Evolutionary conservation across 208 protist species (phyloP), one percentile per base, ranked within the genome.

Genomic region (Borovskyia barvae): DNA sequence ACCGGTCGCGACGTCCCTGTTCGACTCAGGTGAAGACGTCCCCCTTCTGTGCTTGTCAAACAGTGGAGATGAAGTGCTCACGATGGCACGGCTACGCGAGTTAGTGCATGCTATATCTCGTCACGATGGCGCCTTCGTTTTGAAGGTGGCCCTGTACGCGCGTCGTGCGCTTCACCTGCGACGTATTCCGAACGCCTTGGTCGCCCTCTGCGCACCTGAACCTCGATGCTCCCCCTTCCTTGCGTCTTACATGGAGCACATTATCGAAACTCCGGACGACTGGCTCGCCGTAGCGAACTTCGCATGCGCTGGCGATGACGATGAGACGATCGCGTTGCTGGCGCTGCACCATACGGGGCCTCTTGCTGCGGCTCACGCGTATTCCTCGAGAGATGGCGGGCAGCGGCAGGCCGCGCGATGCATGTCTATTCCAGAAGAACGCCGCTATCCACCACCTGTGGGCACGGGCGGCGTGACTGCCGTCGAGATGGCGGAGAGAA

Each of bases 251-350:
- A 85, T 97, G 61, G 63, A 68, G n/a, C 43, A 62, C 24, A 74
- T 87, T 26, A 64, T 98, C 14, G 50, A 74, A 37, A 73, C 98
- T 32, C 96, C 95, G 3, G 87, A 80, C 5, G 97, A 99, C 76
- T 98, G 94, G 95, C 73, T 99, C 33, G 71, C 91, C 0, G 80
- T 97, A n/a, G 90, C 92, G 0, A 80, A 80, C 37, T 87, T 96
- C 30, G 92, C 83, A 1, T 82, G 82, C 65, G 80, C 75, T 32
- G 64, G 70, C 43, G 82, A 88, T 55, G n/a, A n/a, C n/a, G n/a
- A n/a, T n/a, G n/a, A n/a, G n/a, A n/a, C n/a, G n/a, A n/a, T n/a
- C n/a, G n/a, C n/a, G n/a, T n/a, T n/a, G n/a, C n/a, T n/a, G n/a
- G n/a, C n/a, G n/a, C n/a, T n/a, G n/a, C n/a, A n/a, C n/a, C n/a